Conservation (phyloP, 495 filamentous ascomycete genomes). For the Penicillium antarcticum region DNA sequence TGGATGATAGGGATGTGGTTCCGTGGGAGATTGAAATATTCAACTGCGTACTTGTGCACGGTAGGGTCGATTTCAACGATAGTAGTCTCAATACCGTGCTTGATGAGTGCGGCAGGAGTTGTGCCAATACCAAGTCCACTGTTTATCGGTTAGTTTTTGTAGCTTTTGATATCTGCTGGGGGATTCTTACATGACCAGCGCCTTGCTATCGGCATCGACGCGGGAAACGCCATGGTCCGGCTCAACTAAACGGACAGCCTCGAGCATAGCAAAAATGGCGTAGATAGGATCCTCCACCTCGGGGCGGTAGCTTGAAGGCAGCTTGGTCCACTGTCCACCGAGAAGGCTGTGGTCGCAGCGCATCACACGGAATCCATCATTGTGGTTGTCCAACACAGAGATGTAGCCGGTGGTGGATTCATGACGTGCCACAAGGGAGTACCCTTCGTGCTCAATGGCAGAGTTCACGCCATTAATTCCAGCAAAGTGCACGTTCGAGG, state of each 20-base stretch:
- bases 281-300: conserved; percentile 83
- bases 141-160: conserved; percentile 3
- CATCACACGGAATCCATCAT: conserved; percentile 74
- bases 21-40: conserved; percentile 76
- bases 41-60: conserved; percentile 73
- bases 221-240: conserved; percentile 41
- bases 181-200: conserved; percentile 69
- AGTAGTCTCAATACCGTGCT: conserved; percentile 86
- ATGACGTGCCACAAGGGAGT: conserved; percentile 66
- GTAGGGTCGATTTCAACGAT: conserved; percentile 92
- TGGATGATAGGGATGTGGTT: conserved; percentile 80
- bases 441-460: conserved; percentile 50
- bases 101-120: conserved; percentile 77
- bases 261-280: conserved; percentile 86
- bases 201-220: conserved; percentile 65
- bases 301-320: conserved; percentile 29
- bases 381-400: conserved; percentile 74
- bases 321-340: conserved; percentile 80
- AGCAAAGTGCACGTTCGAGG: conserved; percentile 67
- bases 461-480: conserved; percentile 58
- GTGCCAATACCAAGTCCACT: conserved; percentile 93
- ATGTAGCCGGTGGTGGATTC: conserved; percentile 90
- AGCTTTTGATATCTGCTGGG: background rate
- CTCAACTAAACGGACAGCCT: conserved; percentile 80
- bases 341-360: conserved; percentile 92